Evolutionary conservation across 1,284 basidiomycete species (phyloP), one percentile per base, ranked within the genome.

Genomic region (Coniferiporia weirii): DNA sequence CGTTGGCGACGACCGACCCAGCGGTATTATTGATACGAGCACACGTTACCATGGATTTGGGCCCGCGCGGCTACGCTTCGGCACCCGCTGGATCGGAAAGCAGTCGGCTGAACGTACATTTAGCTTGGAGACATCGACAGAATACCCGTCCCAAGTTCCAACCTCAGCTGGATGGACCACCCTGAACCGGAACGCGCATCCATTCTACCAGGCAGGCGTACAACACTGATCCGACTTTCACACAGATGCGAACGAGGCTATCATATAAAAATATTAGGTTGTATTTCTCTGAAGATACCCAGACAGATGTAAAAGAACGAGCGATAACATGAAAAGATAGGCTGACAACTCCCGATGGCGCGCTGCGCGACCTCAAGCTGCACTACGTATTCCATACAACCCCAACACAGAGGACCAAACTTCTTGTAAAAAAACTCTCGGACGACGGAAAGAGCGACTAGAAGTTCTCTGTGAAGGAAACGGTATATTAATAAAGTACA

Each of bases 381-480:
- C 38, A 2, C 38, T 12, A 15, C 15, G 38, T 12, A 15, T 40
- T 40, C 15, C 38, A 40, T 40, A 40, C 38, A 40, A 27, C 15
- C 38, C 38, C 38, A 40, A 40, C 38, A 40, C 38, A 9, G 15
- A 12, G 38, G 15, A 40, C 15, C 15, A 12, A 40, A 40, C 15
- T 40, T 40, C 12, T 10, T 3, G 8, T 7, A 40, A 40, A 46
- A 46, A 46, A 46, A 46, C 12, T n/a, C n/a, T n/a, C 15, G 8
- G 3, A 20, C 19, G 17, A 46, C n/a, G 8, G 17, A 46, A n/a
- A 12, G 44, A 40, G 50, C 50, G 52, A 36, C 62, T 58, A 66
- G 58, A 66, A 66, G 62, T 66, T 66, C 64, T 66, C 64, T 65
- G 62, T 17, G 56, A 5, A 52, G 46, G 32, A n/a, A 55, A 51